phyloP scores from a whole-genome alignment of 768 basidiomycete genomes.

The Sporobolomyces roseus region DNA sequence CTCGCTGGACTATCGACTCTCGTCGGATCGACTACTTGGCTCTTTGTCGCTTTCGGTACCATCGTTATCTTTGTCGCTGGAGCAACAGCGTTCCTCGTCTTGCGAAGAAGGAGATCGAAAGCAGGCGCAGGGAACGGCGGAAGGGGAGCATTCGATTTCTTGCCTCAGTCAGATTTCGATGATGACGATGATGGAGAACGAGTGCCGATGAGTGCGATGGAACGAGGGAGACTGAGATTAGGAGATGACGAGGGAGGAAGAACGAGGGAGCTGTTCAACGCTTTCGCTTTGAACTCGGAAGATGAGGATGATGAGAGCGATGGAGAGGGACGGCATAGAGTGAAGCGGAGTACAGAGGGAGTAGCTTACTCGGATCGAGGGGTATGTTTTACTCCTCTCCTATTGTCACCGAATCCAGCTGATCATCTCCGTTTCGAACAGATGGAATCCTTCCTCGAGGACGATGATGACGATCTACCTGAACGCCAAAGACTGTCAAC shows the following conservation, averaged over 20 bases:
- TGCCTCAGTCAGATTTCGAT: conserved; percentile 53
- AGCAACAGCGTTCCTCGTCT: conserved; percentile 73
- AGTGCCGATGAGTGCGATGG: conserved; percentile 70
- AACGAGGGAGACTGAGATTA: conserved; percentile 45
- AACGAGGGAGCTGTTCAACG: conserved; percentile 90
- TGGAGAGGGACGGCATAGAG: not conserved
- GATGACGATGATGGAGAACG: conserved; percentile 63
- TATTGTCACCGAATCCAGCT: not conserved
- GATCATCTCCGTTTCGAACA: not conserved
- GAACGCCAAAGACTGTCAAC: not conserved
- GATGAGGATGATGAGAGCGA: conserved; percentile 22
- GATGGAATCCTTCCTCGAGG: not conserved
- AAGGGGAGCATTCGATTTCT: conserved; percentile 37
- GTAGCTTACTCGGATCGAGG: conserved; percentile 4
- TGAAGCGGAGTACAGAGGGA: not conserved
- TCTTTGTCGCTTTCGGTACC: conserved; percentile 77
- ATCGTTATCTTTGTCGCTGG: conserved; percentile 70
- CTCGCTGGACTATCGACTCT: conserved; percentile 73
- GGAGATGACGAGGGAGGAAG: conserved; percentile 46
- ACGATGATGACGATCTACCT: not conserved
- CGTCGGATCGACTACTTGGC: conserved; percentile 75
- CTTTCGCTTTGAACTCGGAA: conserved; percentile 56
- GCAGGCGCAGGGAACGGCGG: conserved; percentile 1
- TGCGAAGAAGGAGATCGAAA: conserved; percentile 53
- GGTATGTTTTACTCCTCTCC: not conserved